Base-by-base conservation (phyloP, 768 basidiomycete genomes). In the Lactifluus rugatus region DNA sequence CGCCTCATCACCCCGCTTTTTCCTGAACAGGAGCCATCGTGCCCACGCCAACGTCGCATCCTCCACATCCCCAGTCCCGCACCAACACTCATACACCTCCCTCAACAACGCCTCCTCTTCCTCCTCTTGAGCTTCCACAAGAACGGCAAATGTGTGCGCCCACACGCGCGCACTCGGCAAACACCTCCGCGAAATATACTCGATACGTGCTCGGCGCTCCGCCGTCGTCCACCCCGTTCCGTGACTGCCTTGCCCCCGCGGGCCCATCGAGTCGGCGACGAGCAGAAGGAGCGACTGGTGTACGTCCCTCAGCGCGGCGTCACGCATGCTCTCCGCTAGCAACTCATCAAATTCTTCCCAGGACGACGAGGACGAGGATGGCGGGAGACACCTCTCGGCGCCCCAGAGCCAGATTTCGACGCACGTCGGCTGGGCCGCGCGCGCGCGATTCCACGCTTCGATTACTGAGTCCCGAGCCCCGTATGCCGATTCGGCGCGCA, bases 381-480 rank as follows among this genome's bases (percentile, higher is more conserved):
- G 54, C 3, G 34, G 34, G 34, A 6, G 34, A 6, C 63, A 45
- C 61, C 41, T 34, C 19, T 68, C 70, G 19, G 81, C 60, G 48
- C 81, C 80, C 82, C 81, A 83, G 46, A 74, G 65, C 83, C 83
- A 83, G 39, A 84, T 69, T 46, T 70, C 69, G 61, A 72, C 67
- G 39, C 5, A 69, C 73, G 14, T 68, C 67, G 57, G 69, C 70
- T 48, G 60, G 21, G 77, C 76, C 1, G 58, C 62, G 37, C 81
- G 71, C 21, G 81, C 81, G 60, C 76, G 74, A 26, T 59, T 63
- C 78, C 80, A 82, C 10, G 70, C 70, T 26, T 67, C 66, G 9
- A 66, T 58, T 44, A 71, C 64, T 28, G 67, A 71, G 5, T 58
- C 67, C 8, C 63, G 62, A 14, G 61, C 66, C 14, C 64, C 62